Base-by-base conservation (phyloP, 2,329 filamentous ascomycete genomes). In the Aspergillus amoenus region DNA sequence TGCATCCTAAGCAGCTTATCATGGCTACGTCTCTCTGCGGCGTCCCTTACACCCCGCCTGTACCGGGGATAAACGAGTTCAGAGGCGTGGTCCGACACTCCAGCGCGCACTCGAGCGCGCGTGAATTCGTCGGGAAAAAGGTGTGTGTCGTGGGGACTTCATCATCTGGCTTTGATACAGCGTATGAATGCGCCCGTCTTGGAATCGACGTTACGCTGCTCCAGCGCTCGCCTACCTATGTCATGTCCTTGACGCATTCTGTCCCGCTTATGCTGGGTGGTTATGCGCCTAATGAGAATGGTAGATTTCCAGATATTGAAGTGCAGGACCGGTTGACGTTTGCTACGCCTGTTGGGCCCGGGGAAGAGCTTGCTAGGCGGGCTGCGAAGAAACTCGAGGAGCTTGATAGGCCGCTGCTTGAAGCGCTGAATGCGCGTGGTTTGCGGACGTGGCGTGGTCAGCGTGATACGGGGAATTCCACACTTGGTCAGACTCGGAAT, bases 401-500 rank as follows among this genome's bases (percentile, higher is more conserved):
- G 5, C 60, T 64, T 11, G 68, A 70, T 40, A 53, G 53, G 9
- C 59, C 58, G 3, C 30, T 69, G 2, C 61, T 69, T 11, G 64
- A 66, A 30, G 65, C 52, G 8, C 60, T 70, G 4, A 61, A 68
- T 15, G 60, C 63, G 34, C 59, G 63, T 0, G 72, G 73, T 13
- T 57, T 71, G 8, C 63, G 65, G 24, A 68, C 67, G 39, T 73
- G 70, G 64, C 68, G 70, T 24, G 73, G 72, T 32, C 73, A 73
- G 63, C 69, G 70, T 21, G 70, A 64, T 27, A 72, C 72, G 2
- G 73, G 73, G 2, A 62, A 61, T 46, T 60, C 55, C 1, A 72
- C 69, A 8, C 59, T 71, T 0, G 64, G 65, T 18, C 64, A 68
- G 55, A 70, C 67, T 1, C 63, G 70, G 2, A 71, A 72, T 52